Conservation (phyloP, 495 filamentous ascomycete species). For the Amorphotheca resinae region DNA sequence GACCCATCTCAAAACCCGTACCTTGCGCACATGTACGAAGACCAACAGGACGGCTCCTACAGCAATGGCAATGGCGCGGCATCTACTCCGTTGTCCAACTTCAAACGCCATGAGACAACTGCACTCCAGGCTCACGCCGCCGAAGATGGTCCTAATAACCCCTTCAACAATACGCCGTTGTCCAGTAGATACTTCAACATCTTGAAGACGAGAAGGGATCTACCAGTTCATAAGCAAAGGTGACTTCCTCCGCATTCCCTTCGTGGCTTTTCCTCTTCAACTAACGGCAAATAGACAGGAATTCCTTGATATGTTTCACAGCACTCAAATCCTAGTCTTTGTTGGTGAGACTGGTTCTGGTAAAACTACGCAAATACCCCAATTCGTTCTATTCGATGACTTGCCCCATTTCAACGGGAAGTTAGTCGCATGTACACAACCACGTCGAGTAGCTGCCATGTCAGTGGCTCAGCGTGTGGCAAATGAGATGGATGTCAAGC, state of each 20-base stretch:
- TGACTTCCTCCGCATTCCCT: conserved; percentile 26
- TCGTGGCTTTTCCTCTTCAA: background rate
- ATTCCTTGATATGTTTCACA: conserved; percentile 85
- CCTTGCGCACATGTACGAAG: conserved; percentile 75
- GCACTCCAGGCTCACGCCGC: conserved; percentile 55
- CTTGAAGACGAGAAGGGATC: conserved; percentile 63
- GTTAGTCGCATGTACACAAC: conserved; percentile 94
- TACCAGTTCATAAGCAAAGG: conserved; percentile 87
- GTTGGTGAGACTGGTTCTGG: conserved; percentile 99
- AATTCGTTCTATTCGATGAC: conserved; percentile 96
- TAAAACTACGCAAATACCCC: conserved; percentile 97
- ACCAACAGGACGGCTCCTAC: conserved; percentile 10
- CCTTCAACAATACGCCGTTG: conserved; percentile 65
- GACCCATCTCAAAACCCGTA: conserved; percentile 56
- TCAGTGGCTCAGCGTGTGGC: conserved; percentile 98
- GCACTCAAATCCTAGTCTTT: conserved; percentile 90
- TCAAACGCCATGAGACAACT: conserved; percentile 74
- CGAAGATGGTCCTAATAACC: conserved; percentile 75
- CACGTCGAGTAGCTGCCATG: conserved; percentile 96
- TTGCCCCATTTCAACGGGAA: conserved; percentile 72
- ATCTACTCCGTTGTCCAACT: conserved; percentile 42
- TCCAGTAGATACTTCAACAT: conserved; percentile 83
- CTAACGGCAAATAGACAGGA: conserved; percentile 49
- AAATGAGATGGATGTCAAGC: conserved; percentile 83
- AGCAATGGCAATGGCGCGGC: conserved; percentile 29